phyloP scores from a whole-genome alignment of 208 protist genomes.

The Trypanosoma cruzi region DNA sequence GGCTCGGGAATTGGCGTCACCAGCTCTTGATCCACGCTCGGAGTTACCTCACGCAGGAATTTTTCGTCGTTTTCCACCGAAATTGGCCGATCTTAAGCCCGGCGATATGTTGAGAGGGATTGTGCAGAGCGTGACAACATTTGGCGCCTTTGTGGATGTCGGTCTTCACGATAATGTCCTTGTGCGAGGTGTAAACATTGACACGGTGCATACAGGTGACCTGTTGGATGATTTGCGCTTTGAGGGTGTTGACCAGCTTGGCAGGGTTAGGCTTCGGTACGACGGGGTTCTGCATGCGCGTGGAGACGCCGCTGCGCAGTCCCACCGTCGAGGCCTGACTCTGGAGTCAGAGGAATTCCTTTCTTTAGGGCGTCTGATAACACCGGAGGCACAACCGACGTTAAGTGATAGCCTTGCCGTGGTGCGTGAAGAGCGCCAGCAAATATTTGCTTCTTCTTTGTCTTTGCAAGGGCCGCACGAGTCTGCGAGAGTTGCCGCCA shows the following conservation, averaged over 20 bases:
- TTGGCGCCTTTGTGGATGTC: slow-evolving; percentile 87
- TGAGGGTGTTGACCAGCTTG: slow-evolving; percentile 51
- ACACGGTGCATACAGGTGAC: slow-evolving; percentile 57
- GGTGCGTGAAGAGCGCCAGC: slow-evolving; percentile 14
- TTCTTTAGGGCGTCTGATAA: neutral
- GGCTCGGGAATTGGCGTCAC: slow-evolving; percentile 52
- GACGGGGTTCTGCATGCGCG: slow-evolving; percentile 11
- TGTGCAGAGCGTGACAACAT: slow-evolving; percentile 76
- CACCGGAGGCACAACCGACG: neutral
- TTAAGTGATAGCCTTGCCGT: slow-evolving; percentile 18
- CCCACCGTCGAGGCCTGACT: slow-evolving; percentile 24
- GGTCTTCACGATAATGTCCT: slow-evolving; percentile 79
- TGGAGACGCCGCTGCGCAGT: neutral
- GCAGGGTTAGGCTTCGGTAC: slow-evolving; percentile 48
- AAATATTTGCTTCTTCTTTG: slow-evolving; percentile 4
- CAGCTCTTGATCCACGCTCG: slow-evolving; percentile 69
- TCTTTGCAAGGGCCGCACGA: neutral
- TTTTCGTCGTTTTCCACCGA: slow-evolving; percentile 50
- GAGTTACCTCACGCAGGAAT: slow-evolving; percentile 74
- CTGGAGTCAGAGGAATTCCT: slow-evolving; percentile 62
- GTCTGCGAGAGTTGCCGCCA: neutral
- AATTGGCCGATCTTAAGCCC: slow-evolving; percentile 39
- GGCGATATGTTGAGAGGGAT: slow-evolving; percentile 65
- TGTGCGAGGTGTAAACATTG: slow-evolving; percentile 49
- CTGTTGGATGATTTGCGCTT: slow-evolving; percentile 47